phyloP scores from a whole-genome alignment of 257 asterid species.

The Petunia axillaris region DNA sequence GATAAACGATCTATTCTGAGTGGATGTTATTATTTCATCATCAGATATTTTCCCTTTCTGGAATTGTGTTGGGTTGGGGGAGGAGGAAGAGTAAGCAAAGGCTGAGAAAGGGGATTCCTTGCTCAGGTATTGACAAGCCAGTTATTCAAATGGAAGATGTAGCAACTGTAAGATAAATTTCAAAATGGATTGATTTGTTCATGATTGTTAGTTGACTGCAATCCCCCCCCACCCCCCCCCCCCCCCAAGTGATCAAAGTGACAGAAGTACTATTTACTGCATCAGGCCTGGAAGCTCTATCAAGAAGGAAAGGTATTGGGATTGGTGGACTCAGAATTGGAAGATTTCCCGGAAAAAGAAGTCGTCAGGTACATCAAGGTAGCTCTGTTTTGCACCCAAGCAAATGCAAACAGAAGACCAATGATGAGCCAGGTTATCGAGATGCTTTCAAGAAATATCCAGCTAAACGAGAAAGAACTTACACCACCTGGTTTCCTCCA shows the following conservation, averaged over 20 bases:
- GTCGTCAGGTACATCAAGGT: conserved; percentile 73
- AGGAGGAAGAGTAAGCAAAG: neutral
- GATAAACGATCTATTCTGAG: neutral
- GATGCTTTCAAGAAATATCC: conserved; percentile 77
- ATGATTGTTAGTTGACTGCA: neutral
- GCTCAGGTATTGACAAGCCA: neutral
- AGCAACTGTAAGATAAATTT: neutral
- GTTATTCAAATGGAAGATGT: neutral
- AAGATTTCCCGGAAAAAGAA: conserved; percentile 58
- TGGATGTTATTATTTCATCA: neutral
- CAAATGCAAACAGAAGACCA: conserved; percentile 83
- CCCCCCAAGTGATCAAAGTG: neutral
- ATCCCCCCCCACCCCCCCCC: neutral
- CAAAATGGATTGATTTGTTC: neutral
- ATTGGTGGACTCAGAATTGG: conserved; percentile 72
- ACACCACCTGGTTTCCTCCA: conserved; percentile 79
- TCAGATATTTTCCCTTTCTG: neutral
- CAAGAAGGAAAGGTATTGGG: conserved; percentile 68
- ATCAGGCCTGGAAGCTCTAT: conserved; percentile 79
- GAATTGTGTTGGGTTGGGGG: neutral
- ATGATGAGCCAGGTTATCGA: conserved; percentile 79
- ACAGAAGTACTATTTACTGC: neutral
- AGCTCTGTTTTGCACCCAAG: conserved; percentile 89
- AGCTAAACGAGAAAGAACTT: conserved; percentile 72
- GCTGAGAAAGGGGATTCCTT: neutral